A percentile compares a stretch with the other conserved stretches of the same genome.
Evolutionary conservation across 306 rosid species (phyloP).

Genomic region (Vicia villosa): DNA sequence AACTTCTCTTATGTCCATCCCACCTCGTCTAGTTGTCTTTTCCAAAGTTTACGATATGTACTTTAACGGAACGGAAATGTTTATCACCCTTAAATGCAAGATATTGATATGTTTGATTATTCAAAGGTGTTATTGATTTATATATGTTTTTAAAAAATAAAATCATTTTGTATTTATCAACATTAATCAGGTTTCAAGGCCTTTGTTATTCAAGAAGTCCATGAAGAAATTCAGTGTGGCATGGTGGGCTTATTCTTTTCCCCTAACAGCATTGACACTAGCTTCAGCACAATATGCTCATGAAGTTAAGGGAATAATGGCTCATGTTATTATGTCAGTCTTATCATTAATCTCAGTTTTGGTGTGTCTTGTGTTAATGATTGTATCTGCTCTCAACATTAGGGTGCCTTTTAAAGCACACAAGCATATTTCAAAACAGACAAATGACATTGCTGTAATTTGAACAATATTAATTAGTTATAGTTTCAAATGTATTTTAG

Average conservation of each 20-base stretch:
- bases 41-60: too few species aligned
- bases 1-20: too few species aligned
- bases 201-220: conserved; percentile 56
- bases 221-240: conserved; percentile 58
- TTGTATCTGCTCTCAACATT: conserved; percentile 33
- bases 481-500: neutral
- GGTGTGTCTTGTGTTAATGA: conserved; percentile 40
- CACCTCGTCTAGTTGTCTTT: too few species aligned
- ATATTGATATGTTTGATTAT: too few species aligned
- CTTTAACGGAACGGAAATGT: too few species aligned
- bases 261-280: conserved; percentile 50
- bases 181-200: conserved; percentile 53
- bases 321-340: conserved; percentile 44
- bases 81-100: too few species aligned
- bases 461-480: neutral
- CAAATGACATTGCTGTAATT: neutral
- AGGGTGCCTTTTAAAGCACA: neutral
- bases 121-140: too few species aligned
- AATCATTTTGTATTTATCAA: neutral
- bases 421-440: neutral
- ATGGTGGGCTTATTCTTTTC: conserved; percentile 75
- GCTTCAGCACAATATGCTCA: conserved; percentile 60
- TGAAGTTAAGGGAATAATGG: conserved; percentile 41
- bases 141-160: too few species aligned
- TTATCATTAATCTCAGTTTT: conserved; percentile 42